A percentile compares a stretch with the other conserved stretches of the same genome.
Conservation (phyloP, 1,284 basidiomycete species). For the Ganoderma leucocontextum region DNA sequence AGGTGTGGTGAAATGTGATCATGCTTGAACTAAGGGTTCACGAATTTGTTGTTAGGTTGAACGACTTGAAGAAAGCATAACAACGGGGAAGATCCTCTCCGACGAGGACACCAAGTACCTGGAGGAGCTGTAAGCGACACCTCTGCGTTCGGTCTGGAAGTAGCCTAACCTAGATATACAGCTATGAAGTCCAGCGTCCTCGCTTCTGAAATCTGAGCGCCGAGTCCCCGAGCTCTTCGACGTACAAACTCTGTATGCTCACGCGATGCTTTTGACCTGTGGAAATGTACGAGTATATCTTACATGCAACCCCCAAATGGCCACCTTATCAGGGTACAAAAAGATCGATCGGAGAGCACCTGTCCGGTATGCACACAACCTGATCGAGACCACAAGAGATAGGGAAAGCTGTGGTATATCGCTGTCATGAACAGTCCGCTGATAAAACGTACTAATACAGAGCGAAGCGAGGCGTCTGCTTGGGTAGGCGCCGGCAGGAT, state of each 20-base stretch:
- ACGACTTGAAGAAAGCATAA: constrained; percentile 25
- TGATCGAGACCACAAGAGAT: neutral
- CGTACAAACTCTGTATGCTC: neutral
- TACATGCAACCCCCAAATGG: too few species aligned
- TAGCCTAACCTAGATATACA: neutral
- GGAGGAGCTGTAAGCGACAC: constrained; percentile 32
- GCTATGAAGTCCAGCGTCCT: neutral
- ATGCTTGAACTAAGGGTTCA: too few species aligned
- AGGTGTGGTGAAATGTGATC: constrained; percentile 4
- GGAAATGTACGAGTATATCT: neutral
- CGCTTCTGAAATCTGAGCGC: neutral
- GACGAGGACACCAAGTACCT: constrained; percentile 34
- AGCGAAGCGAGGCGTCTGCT: neutral
- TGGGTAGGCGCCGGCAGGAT: neutral
- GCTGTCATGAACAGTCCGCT: neutral
- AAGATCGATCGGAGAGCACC: neutral
- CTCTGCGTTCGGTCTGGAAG: neutral
- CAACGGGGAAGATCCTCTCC: constrained; percentile 25
- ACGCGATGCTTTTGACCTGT: neutral
- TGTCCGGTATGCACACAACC: neutral
- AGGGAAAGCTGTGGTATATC: neutral
- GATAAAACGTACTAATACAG: neutral
- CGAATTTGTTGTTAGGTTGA: constrained; percentile 10
- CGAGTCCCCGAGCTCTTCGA: neutral
- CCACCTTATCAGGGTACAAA: neutral